A percentile compares a stretch with the other conserved stretches of the same genome.
Evolutionary conservation across 768 basidiomycete species (phyloP).

Genomic region (Termitomyces sp.): DNA sequence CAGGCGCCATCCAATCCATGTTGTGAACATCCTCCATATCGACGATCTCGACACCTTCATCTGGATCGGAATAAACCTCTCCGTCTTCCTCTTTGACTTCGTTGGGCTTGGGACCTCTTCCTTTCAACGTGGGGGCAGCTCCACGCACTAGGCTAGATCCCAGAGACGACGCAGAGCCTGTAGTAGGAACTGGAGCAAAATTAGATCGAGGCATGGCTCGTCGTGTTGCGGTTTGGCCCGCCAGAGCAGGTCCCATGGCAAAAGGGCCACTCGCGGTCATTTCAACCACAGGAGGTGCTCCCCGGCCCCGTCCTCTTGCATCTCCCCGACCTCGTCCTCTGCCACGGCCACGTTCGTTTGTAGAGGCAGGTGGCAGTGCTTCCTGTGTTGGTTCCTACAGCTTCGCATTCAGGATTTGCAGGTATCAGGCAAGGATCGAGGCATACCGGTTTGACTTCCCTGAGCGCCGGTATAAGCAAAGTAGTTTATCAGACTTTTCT

Average conservation of each 20-base stretch:
- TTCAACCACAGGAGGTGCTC: constrained; percentile 47
- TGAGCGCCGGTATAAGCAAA: constrained; percentile 18
- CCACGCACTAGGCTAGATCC: constrained; percentile 47
- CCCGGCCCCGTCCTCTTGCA: constrained; percentile 47
- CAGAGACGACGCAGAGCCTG: constrained; percentile 32
- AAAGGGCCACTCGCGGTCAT: constrained; percentile 88
- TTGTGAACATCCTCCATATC: constrained; percentile 73
- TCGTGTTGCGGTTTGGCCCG: constrained; percentile 44
- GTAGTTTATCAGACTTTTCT: not conserved
- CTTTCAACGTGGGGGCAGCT: constrained; percentile 44
- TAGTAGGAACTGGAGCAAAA: constrained; percentile 42
- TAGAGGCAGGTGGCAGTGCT: constrained; percentile 22
- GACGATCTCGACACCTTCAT: constrained; percentile 82
- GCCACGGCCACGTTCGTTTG: constrained; percentile 41
- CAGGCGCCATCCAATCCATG: constrained; percentile 90
- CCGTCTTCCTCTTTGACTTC: constrained; percentile 36
- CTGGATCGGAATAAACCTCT: constrained; percentile 80
- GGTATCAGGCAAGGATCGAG: not conserved
- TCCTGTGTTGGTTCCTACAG: constrained; percentile 42
- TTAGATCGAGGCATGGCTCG: constrained; percentile 49
- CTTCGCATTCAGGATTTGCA: constrained; percentile 5
- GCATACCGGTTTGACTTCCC: constrained; percentile 62
- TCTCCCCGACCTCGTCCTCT: constrained; percentile 42
- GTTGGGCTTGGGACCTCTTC: constrained; percentile 25
- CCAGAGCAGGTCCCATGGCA: constrained; percentile 76